Evolutionary conservation across 2,329 filamentous ascomycete species (phyloP).

Genomic region (Elsinoe arachidis): DNA sequence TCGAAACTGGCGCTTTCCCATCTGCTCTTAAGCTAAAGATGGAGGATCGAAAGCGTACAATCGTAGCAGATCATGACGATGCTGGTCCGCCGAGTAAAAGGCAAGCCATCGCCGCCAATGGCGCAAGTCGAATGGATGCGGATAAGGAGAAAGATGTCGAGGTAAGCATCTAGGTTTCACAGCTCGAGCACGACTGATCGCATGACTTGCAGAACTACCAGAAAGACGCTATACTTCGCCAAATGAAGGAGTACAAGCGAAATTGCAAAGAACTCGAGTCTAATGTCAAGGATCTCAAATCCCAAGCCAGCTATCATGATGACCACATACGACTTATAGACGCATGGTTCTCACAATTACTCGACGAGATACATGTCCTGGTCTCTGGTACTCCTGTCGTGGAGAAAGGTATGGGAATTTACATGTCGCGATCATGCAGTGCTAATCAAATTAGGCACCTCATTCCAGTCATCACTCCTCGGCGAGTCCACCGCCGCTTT

Average conservation of each 20-base stretch:
- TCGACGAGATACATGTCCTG: constrained; percentile 41
- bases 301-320: constrained; percentile 73
- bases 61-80: constrained; percentile 70
- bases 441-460: constrained; percentile 22
- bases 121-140: constrained; percentile 52
- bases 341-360: constrained; percentile 71
- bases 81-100: constrained; percentile 84
- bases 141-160: constrained; percentile 65
- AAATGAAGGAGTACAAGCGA: constrained; percentile 97
- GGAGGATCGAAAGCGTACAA: constrained; percentile 98
- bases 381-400: constrained; percentile 19
- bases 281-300: constrained; percentile 71
- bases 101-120: constrained; percentile 71
- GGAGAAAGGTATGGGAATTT: not conserved
- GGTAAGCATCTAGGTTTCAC: constrained; percentile 47
- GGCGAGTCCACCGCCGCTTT: constrained; percentile 55
- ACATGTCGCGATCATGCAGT: not conserved
- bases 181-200: constrained; percentile 10
- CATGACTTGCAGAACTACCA: constrained; percentile 60
- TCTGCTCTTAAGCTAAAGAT: constrained; percentile 81
- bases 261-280: constrained; percentile 75
- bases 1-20: constrained; percentile 63
- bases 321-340: constrained; percentile 87
- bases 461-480: constrained; percentile 45
- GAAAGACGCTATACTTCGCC: constrained; percentile 93